These are phyloP conservation scores for Crithidia expoeki DNA, from an alignment of 208 protist genomes.

Conservation along the genomic window DNA sequence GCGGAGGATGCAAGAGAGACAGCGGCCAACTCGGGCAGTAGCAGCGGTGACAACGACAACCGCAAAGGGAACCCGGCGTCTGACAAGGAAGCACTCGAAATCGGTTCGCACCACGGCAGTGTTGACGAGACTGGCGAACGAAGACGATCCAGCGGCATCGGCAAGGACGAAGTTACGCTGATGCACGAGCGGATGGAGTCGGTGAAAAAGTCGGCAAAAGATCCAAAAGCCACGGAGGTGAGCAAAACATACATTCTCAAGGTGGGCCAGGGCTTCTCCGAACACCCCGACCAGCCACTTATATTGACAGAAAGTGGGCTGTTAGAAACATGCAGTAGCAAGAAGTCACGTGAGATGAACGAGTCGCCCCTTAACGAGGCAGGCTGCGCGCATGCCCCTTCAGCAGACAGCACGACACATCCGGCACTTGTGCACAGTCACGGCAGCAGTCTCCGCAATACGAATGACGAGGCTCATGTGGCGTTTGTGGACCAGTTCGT, in stretches of 20 bases:
- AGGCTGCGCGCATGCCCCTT: no score
- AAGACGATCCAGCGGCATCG: slow-evolving; percentile 1
- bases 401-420: no score
- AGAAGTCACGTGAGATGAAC: no score
- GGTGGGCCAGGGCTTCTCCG: background rate
- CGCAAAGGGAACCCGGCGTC: background rate
- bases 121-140: background rate
- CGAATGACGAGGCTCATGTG: background rate
- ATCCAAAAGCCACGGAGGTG: background rate
- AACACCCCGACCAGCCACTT: background rate
- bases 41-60: background rate
- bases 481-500: background rate
- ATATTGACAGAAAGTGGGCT: no score
- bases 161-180: slow-evolving; percentile 8
- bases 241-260: background rate
- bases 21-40: background rate
- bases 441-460: background rate
- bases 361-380: no score
- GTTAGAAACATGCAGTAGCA: no score
- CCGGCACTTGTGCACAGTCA: no score
- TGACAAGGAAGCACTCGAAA: background rate
- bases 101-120: background rate
- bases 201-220: background rate
- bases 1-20: background rate
- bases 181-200: slow-evolving; percentile 9